Conservation (phyloP, 768 basidiomycete species). For the Xerocomus spinulosus region DNA sequence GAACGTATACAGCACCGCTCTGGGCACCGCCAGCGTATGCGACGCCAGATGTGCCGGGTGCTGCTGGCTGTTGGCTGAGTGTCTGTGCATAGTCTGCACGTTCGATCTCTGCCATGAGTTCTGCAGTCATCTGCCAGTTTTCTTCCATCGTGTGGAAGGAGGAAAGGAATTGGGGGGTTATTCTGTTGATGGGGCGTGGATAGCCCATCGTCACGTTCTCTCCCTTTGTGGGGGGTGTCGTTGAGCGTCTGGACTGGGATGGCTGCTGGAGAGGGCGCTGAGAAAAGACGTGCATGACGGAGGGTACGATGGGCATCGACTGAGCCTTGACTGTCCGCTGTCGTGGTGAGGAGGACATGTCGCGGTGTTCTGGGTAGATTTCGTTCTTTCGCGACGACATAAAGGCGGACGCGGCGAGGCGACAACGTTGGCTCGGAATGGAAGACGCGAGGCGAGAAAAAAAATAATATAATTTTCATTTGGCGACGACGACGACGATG, state of each 20-base stretch:
- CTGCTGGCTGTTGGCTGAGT: constrained; percentile 41
- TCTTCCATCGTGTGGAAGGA: constrained; percentile 54
- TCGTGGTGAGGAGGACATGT: constrained; percentile 42
- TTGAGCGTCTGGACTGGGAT: constrained; percentile 32
- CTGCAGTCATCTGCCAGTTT: constrained; percentile 63
- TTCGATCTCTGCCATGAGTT: constrained; percentile 68
- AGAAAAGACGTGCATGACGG: constrained; percentile 50
- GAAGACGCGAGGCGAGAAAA: constrained; percentile 38
- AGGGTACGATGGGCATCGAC: constrained; percentile 60
- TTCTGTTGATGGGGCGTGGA: constrained; percentile 61
- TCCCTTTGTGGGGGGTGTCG: constrained; percentile 32
- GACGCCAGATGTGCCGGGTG: constrained; percentile 38
- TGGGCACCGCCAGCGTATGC: constrained; percentile 46
- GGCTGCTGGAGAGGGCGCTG: constrained; percentile 37
- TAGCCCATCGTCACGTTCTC: constrained; percentile 42
- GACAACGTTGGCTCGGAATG: constrained; percentile 32
- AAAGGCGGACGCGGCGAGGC: constrained; percentile 33
- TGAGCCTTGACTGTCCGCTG: constrained; percentile 54
- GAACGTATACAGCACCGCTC: constrained; percentile 33
- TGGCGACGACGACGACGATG: constrained; percentile 12
- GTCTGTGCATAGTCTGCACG: constrained; percentile 61
- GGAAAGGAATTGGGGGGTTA: constrained; percentile 50
- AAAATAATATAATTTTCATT: not conserved
- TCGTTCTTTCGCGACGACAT: too few species aligned
- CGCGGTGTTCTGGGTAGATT: constrained; percentile 36